Evolutionary conservation across 2,329 filamentous ascomycete species (phyloP), one percentile per base, ranked within the genome.

Genomic region (Aureobasidium zeae): DNA sequence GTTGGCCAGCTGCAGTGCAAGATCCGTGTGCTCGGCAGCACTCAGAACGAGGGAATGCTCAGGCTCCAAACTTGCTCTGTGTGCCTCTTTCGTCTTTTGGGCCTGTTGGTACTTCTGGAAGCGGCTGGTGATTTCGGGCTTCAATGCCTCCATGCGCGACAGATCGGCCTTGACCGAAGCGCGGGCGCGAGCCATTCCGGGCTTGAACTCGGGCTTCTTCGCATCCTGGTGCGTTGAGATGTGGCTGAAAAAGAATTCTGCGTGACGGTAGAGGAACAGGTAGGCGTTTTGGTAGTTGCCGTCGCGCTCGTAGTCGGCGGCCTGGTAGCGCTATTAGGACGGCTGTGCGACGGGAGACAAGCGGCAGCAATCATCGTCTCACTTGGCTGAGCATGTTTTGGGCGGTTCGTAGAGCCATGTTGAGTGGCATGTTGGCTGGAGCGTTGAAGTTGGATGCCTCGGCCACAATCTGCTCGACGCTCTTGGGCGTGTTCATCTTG

Each of bases 251-350:
- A 94, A 76, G n/a, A 98, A 77, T 42, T 81, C 74, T 8, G 86
- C 86, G 64, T 94, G 87, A 53, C 91, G 80, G 59, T 91, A 86
- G n/a, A 94, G 76, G 47, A 96, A 78, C 44, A 95, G 74, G 62
- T 94, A 98, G 4, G 89, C 85, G 57, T 91, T 83, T 54, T 87
- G 78, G 51, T 86, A 78, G 63, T 95, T 88, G 55, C 82, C 81
- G 63, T 96, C 89, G 30, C 76, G 74, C 55, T 91, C 74, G 59
- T 94, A 94, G 54, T 89, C 86, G 39, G 77, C 73, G 15, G 86
- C 88, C 85, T 95, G 26, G 44, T 29, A 53, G 15, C 22, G n/a
- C 24, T 17, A 50, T 44, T 54, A 45, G 56, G 54, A 51, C 36
- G 33, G 17, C 36, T 10, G 20, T 24, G 22, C 24, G 19, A 21